phyloP scores from a whole-genome alignment of 257 asterid species.

The Salvia splendens region DNA sequence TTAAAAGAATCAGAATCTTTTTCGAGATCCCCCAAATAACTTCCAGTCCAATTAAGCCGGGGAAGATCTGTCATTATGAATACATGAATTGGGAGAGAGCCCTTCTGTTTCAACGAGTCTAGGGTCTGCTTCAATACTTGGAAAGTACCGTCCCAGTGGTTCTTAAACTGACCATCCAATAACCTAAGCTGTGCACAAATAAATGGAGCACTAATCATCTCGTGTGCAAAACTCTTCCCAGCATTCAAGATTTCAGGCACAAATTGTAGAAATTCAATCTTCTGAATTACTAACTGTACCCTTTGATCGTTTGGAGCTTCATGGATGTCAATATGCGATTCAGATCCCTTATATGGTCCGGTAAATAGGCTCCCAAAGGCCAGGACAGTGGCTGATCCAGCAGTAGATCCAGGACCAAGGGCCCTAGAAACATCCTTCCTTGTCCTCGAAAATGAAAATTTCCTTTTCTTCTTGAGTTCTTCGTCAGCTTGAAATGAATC shows the following conservation, averaged over 20 bases:
- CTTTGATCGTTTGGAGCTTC: constrained; percentile 57
- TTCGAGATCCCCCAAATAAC: constrained; percentile 64
- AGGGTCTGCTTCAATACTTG: constrained; percentile 55
- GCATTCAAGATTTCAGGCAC: constrained; percentile 64
- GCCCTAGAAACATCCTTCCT: constrained; percentile 67
- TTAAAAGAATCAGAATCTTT: constrained; percentile 53
- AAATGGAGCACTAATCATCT: constrained; percentile 63
- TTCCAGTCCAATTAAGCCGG: constrained; percentile 65
- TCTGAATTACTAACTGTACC: constrained; percentile 56
- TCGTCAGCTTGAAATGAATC: constrained; percentile 88
- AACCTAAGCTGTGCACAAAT: constrained; percentile 88
- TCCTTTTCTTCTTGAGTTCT: constrained; percentile 75
- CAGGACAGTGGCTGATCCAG: constrained; percentile 62
- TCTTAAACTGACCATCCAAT: constrained; percentile 94
- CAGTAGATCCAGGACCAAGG: constrained; percentile 73
- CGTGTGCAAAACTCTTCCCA: constrained; percentile 67
- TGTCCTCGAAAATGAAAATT: constrained; percentile 63
- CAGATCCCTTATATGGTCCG: constrained; percentile 75
- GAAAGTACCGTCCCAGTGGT: constrained; percentile 70
- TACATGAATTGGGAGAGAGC: constrained; percentile 62
- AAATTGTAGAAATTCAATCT: constrained; percentile 73
- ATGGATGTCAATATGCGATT: constrained; percentile 82
- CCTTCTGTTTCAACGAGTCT: constrained; percentile 55
- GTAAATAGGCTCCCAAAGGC: constrained; percentile 86
- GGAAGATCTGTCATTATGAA: constrained; percentile 96